Base-by-base conservation (phyloP, 2,329 filamentous ascomycete species). In the Dactylella cylindrospora region DNA sequence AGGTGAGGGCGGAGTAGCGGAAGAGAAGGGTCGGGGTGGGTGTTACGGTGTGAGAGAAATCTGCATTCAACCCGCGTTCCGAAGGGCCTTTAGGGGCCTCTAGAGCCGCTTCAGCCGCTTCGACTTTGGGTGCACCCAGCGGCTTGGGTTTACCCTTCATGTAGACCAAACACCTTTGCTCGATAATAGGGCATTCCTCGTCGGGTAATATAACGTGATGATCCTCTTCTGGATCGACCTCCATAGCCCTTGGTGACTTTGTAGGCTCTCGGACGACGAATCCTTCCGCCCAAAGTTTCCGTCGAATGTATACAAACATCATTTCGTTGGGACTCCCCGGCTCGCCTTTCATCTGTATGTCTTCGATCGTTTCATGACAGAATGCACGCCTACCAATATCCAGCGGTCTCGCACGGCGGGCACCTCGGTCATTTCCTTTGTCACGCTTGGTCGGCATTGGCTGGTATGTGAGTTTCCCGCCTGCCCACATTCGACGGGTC, bases 1-100 rank as follows among this genome's bases (percentile, higher is more conserved):
- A 90, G 2, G 87, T 91, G 26, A 98, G 80, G 0, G 90, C 90
- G 15, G 86, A 93, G 76, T 91, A 97, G 57, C 90, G 83, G 75
- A 95, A 95, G 49, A 98, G 82, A 3, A 96, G 80, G 3, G 80
- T 76, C 2, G 80, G 77, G 2, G 84, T 84, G 0, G 90, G 88
- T 0, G 74, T 79, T 19, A 95, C 74, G 0, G 75, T 74, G 67
- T 86, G 77, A 13, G 74, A 75, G 67, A 82, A 81, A 15, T 77
- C 77, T 10, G 79, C 79, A 78, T 70, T 53, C 29, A 25, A 35
- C n/a, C 49, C 57, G 13, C 57, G 57, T 6, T n/a, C n/a, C n/a
- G 57, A 62, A 1, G 49, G 33, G n/a, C 29, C 5, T 31, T 31
- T 39, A 5, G 49, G 43, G n/a, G 22, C 17, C 13, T 39, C 44